Evolutionary conservation across 1,139 yeast genomes (phyloP), one percentile per base, ranked within the genome.

Genomic region (Geotrichum fermentans): DNA sequence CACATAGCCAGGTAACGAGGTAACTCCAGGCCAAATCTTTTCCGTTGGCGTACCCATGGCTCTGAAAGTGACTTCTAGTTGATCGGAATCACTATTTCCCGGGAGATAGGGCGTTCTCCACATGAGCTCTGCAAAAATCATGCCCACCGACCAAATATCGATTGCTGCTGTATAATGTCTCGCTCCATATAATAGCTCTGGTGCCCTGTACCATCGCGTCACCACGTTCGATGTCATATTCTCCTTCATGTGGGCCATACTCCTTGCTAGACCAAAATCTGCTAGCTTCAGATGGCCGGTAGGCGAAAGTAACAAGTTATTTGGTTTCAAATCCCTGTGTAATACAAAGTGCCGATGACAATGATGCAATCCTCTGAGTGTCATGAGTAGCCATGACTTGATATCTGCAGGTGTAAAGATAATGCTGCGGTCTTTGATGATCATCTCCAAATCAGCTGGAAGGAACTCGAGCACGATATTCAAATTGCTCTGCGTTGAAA

Each of bases 41-140:
- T 90, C 96, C 0, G 95, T 86, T 2, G 99, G 98, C 0, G 98
- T 89, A 0, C 99, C 99, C 55, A 90, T 70, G 0, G 98, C 98
- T 59, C 89, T 78, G 63, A 92, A 90, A 0, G 97, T 92, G 11
- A 89, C 85, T 51, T 84, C 95, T 37, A 90, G 70, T 64, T 92
- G 99, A 61, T 90, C 96, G 0, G 80, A 68, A 65, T 92, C 98
- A 57, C 87, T 92, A 56, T 79, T 80, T 1, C 97, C 98, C 0
- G 99, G 96, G 44, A 94, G 70, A 63, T 92, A 92, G 1, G 99
- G 98, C 1, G 88, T 87, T 61, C 99, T 74, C 57, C 92, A 72
- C 97, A 92, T 89, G 58, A 92, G 71, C 61, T 92, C 98, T 0
- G 97, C 97, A 71, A 89, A 90, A n/a, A 92, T 90, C 4, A 87